These are phyloP conservation scores for Jaenimonas drosophilae DNA, from an alignment of 208 protist species.

Conservation along the genomic window DNA sequence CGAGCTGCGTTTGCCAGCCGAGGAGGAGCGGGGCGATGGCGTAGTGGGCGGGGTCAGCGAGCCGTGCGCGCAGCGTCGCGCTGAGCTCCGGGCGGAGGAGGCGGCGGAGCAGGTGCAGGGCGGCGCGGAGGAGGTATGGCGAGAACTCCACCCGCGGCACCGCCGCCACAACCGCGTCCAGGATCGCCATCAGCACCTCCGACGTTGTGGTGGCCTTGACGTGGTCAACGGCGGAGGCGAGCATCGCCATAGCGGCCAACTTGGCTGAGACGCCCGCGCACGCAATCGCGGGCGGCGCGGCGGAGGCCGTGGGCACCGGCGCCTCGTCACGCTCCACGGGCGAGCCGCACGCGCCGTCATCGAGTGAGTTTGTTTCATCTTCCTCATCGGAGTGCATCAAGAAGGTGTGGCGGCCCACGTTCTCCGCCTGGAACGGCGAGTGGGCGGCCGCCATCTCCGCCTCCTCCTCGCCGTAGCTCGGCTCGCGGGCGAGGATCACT, in stretches of 20 bases:
- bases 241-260: too few relatives aligned
- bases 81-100: slow-evolving; percentile 21
- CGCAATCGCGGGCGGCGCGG: background rate
- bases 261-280: too few relatives aligned
- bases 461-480: too few relatives aligned
- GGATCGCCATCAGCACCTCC: slow-evolving; percentile 11
- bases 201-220: too few relatives aligned
- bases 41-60: too few relatives aligned
- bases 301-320: slow-evolving; percentile 4
- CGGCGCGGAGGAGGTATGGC: slow-evolving; percentile 37
- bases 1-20: slow-evolving; percentile 42
- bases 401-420: too few relatives aligned
- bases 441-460: too few relatives aligned
- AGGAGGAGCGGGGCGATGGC: slow-evolving; percentile 35
- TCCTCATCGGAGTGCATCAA: too few relatives aligned
- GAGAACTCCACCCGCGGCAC: slow-evolving; percentile 45
- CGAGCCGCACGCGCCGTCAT: background rate
- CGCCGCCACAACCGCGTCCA: slow-evolving; percentile 18
- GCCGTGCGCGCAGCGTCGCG: too few relatives aligned
- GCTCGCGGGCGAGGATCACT: slow-evolving; percentile 18
- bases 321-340: background rate
- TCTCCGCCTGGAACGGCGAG: too few relatives aligned
- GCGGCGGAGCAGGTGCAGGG: slow-evolving; percentile 15
- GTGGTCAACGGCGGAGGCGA: too few relatives aligned
- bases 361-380: too few relatives aligned